Percentiles rank a stretch among this genome's conserved stretches.
Conservation (phyloP, 805 yeast genomes). For the Candida insectalens region DNA sequence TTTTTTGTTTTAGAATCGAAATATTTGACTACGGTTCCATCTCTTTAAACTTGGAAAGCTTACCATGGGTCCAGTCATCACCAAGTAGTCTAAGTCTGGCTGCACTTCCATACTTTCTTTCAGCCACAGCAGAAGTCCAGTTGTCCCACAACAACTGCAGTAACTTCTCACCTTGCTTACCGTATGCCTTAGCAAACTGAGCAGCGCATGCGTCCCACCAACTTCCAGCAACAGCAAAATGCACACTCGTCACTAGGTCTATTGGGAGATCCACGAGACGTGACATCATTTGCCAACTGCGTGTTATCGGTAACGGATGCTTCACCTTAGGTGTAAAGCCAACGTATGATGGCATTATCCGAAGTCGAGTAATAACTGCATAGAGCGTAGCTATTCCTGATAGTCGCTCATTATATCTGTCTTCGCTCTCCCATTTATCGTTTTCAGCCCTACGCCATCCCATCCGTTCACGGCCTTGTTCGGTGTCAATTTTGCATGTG, state of each 20-base stretch:
- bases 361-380: constrained; percentile 57
- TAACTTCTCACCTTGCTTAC: constrained; percentile 61
- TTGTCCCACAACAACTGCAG: constrained; percentile 33
- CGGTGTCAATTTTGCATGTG: constrained; percentile 66
- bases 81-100: constrained; percentile 67
- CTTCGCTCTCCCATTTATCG: constrained; percentile 45
- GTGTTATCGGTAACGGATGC: constrained; percentile 48
- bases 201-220: constrained; percentile 89
- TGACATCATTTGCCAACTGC: constrained; percentile 67
- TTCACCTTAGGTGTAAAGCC: constrained; percentile 12
- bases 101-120: constrained; percentile 60
- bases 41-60: constrained; percentile 32
- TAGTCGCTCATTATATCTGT: constrained; percentile 73
- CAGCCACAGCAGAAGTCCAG: constrained; percentile 46
- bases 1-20: neutral
- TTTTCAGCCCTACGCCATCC: constrained; percentile 65
- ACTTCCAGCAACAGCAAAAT: constrained; percentile 58
- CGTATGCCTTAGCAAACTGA: constrained; percentile 47
- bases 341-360: constrained; percentile 18
- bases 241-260: constrained; percentile 49
- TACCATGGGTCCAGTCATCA: constrained; percentile 62
- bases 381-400: constrained; percentile 80
- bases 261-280: constrained; percentile 52
- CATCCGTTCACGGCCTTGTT: constrained; percentile 73
- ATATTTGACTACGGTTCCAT: constrained; percentile 20